Evolutionary conservation across 352 stramenopile genomes (phyloP), one percentile per base, ranked within the genome.

Genomic region (Globisporangium irregulare): DNA sequence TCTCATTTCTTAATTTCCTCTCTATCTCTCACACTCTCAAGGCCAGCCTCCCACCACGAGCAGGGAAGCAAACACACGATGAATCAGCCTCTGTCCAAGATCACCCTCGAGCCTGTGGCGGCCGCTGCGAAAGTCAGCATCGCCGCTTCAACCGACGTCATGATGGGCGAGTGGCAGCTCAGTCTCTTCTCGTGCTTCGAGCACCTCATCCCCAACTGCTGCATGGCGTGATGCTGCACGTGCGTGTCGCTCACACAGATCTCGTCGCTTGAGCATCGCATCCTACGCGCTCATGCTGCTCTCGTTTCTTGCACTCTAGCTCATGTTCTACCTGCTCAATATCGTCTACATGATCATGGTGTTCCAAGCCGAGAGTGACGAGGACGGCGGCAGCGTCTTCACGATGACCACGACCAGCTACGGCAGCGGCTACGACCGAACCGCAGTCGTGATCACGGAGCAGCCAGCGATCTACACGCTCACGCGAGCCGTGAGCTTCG

Each of bases 141-240:
- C 53, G n/a, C 14, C 10, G n/a, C 36, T 15, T 14, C 41, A 22
- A 46, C 60, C 51, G 43, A 59, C 22, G 59, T 70, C 65, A 59
- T 66, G 59, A 66, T 38, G 22, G 74, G 74, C 41, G 70, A 55
- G 32, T 81, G 70, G 71, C 57, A 63, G 38, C 48, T 64, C 46
- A 70, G 66, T 0, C 46, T 81, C 65, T 81, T 66, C 53, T 67
- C 54, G 32, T 81, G 74, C 68, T 81, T 73, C 59, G 59, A 61
- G 25, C 34, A 71, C 46, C 41, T 71, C 29, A 61, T 81, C 14
- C 68, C 75, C 59, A 80, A 76, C 71, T 78, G 73, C 59, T 67
- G 62, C 57, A 76, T 78, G 68, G 63, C 66, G 22, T 67, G n/a
- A 51, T 76, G 59, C 24, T 67, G 68, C 18, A 74, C 73, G 38